A percentile compares a stretch with the other conserved stretches of the same genome.
phyloP scores from a whole-genome alignment of 1,284 basidiomycete species.

The Ustilago loliicola region DNA sequence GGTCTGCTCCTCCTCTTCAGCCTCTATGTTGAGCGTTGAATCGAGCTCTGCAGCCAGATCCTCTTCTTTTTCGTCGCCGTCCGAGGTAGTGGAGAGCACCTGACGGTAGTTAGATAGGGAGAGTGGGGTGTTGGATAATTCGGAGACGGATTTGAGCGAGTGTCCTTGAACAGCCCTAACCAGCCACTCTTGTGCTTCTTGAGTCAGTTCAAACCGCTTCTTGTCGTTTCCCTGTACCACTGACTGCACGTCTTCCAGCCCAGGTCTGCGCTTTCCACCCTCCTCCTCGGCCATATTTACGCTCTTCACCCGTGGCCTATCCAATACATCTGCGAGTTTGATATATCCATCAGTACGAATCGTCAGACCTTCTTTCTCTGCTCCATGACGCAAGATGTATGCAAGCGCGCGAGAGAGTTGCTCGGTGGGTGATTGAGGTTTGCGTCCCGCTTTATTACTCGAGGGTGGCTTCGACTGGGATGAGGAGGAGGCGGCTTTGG shows the following conservation, averaged over 20 bases:
- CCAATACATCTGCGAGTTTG: conserved; percentile 75
- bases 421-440: conserved; percentile 20
- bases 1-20: background rate
- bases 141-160: conserved; percentile 77
- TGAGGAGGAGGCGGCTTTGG: conserved; percentile 8
- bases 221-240: conserved; percentile 63
- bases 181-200: conserved; percentile 73
- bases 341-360: conserved; percentile 86
- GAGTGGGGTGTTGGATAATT: conserved; percentile 45
- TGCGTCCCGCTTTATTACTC: background rate
- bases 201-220: conserved; percentile 63
- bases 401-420: conserved; percentile 82
- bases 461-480: conserved; percentile 1
- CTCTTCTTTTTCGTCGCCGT: conserved; percentile 6
- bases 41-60: conserved; percentile 9
- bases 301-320: conserved; percentile 56
- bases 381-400: conserved; percentile 87
- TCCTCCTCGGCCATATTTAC: conserved; percentile 53
- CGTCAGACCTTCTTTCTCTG: conserved; percentile 79
- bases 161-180: conserved; percentile 93
- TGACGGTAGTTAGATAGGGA: conserved; percentile 33
- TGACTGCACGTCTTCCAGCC: conserved; percentile 45
- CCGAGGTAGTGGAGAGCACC: conserved; percentile 34
- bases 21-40: conserved; percentile 13
- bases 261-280: conserved; percentile 28